These are phyloP conservation scores for Gastrolobium bilobum DNA, from an alignment of 306 rosid species.

Conservation along the genomic window DNA sequence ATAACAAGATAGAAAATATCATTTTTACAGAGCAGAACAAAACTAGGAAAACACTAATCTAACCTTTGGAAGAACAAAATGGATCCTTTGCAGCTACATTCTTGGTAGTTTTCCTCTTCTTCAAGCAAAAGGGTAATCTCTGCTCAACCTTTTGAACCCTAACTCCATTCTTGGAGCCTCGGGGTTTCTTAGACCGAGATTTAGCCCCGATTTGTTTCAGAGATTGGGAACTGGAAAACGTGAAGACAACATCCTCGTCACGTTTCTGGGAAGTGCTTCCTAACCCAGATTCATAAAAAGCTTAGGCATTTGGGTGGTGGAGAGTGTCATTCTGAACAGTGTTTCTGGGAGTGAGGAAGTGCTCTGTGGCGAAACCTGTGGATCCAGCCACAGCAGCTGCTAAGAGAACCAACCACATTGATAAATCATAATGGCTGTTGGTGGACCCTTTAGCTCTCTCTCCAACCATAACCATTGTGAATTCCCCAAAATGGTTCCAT, in stretches of 20 bases:
- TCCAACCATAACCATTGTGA: constrained; percentile 86
- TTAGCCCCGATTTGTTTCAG: constrained; percentile 34
- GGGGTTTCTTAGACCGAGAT: constrained; percentile 39
- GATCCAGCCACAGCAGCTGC: constrained; percentile 74
- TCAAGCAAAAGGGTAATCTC: constrained; percentile 58
- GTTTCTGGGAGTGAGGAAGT: constrained; percentile 36
- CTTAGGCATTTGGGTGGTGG: too few species aligned
- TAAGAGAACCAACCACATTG: constrained; percentile 76
- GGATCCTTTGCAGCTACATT: constrained; percentile 50
- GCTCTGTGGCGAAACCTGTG: constrained; percentile 68
- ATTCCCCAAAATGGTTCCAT: constrained; percentile 78
- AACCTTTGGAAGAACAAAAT: constrained; percentile 64
- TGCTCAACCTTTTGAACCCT: constrained; percentile 48
- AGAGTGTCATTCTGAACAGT: background rate
- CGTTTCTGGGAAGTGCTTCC: background rate
- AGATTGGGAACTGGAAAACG: constrained; percentile 49
- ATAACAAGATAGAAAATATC: too few species aligned
- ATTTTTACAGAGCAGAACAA: background rate
- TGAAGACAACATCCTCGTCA: background rate
- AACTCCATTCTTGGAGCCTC: constrained; percentile 43
- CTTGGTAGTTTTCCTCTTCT: constrained; percentile 65
- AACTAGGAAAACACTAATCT: background rate
- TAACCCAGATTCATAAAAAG: background rate
- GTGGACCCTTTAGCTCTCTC: constrained; percentile 69
- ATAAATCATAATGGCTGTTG: constrained; percentile 68